Evolutionary conservation across 1,139 yeast species (phyloP).

Genomic region (Scheffersomyces titani): DNA sequence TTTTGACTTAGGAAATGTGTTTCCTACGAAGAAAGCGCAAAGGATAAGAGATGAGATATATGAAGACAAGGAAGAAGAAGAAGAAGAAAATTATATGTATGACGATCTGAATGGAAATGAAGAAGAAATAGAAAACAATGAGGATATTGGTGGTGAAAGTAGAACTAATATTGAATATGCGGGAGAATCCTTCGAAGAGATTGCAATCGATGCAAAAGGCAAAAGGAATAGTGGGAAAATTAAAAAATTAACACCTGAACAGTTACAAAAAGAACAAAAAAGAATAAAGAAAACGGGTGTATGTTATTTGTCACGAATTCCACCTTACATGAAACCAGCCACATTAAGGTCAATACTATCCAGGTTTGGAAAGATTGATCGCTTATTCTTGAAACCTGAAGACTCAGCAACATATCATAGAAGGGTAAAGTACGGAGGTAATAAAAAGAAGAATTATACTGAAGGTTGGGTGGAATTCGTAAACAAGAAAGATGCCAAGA

Average conservation of each 20-base stretch:
- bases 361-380: conserved; percentile 82
- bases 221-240: conserved; percentile 30
- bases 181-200: neutral
- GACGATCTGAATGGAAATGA: conserved; percentile 3
- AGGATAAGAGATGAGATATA: conserved; percentile 9
- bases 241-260: conserved; percentile 52
- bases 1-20: conserved; percentile 20
- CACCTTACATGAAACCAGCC: conserved; percentile 97
- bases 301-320: conserved; percentile 83
- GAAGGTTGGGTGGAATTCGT: conserved; percentile 98
- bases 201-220: conserved; percentile 1
- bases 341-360: conserved; percentile 79
- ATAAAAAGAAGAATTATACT: conserved; percentile 80
- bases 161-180: conserved; percentile 13
- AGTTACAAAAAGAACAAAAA: conserved; percentile 57
- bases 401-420: conserved; percentile 62
- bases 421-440: conserved; percentile 89
- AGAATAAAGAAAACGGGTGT: conserved; percentile 81
- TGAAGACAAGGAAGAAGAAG: conserved; percentile 19
- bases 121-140: conserved; percentile 15
- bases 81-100: conserved; percentile 12
- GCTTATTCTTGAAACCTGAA: conserved; percentile 88
- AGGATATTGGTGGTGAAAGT: conserved; percentile 18
- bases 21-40: conserved; percentile 9
- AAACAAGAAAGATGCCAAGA: conserved; percentile 81